These are phyloP conservation scores for Diaporthe batatas DNA, from an alignment of 2,329 filamentous ascomycete genomes.

Conservation along the genomic window DNA sequence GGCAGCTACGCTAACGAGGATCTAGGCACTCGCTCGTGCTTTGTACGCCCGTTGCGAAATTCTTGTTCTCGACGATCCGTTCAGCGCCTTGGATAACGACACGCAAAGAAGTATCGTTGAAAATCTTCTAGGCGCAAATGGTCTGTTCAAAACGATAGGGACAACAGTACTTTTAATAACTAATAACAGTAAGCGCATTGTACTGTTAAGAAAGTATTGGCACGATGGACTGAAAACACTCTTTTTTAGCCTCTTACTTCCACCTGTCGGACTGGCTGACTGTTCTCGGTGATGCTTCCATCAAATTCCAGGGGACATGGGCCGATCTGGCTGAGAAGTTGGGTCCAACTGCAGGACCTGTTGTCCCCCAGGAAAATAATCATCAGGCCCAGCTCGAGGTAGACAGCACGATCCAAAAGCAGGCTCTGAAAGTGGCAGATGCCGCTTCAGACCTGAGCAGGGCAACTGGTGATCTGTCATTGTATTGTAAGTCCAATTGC, in stretches of 20 bases:
- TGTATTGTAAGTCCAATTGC: background rate
- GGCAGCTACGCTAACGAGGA: background rate
- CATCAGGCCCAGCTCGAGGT: background rate
- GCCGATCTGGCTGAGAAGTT: background rate
- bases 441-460: background rate
- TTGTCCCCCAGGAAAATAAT: background rate
- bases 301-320: slow-evolving; percentile 1
- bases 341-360: background rate
- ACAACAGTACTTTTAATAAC: background rate
- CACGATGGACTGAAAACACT: background rate
- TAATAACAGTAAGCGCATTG: background rate
- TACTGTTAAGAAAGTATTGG: background rate
- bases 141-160: background rate
- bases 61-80: background rate
- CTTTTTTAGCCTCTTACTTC: background rate
- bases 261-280: background rate
- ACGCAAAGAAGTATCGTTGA: background rate
- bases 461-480: background rate
- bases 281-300: background rate
- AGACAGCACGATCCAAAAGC: background rate
- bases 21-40: slow-evolving; percentile 1
- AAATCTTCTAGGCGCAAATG: background rate
- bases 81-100: background rate
- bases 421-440: background rate
- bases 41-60: slow-evolving; percentile 3